Evolutionary conservation across 306 rosid genomes (phyloP).

Genomic region (Alnus glutinosa): DNA sequence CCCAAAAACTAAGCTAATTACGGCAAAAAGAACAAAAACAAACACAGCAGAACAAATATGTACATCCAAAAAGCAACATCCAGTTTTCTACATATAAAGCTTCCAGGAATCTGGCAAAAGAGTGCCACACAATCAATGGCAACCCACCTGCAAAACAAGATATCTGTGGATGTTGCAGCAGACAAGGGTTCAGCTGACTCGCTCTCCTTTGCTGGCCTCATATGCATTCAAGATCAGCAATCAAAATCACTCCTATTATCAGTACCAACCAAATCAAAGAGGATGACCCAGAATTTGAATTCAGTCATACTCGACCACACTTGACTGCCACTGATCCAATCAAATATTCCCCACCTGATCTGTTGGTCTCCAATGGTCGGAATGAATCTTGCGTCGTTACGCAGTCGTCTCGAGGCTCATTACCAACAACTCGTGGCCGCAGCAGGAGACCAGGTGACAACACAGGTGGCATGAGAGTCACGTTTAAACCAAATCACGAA

Average conservation of each 20-base stretch:
- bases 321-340: conserved; percentile 37
- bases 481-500: conserved; percentile 28
- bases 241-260: conserved; percentile 31
- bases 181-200: conserved; percentile 47
- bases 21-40: not conserved
- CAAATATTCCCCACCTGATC: conserved; percentile 49
- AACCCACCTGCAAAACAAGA: conserved; percentile 35
- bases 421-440: conserved; percentile 28
- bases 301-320: conserved; percentile 33
- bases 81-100: conserved; percentile 25
- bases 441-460: conserved; percentile 36
- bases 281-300: conserved; percentile 49
- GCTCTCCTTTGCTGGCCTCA: conserved; percentile 60
- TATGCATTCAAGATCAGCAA: conserved; percentile 58
- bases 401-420: conserved; percentile 25
- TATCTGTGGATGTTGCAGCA: conserved; percentile 30
- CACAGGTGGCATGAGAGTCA: conserved; percentile 28
- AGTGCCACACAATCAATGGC: conserved; percentile 43
- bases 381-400: conserved; percentile 22
- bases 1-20: not conserved
- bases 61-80: conserved; percentile 6
- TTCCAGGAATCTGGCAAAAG: conserved; percentile 16
- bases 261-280: conserved; percentile 31
- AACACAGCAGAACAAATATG: conserved; percentile 21
- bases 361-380: conserved; percentile 50